These are phyloP conservation scores for Mycena polygramma DNA, from an alignment of 768 basidiomycete species.

Conservation along the genomic window DNA sequence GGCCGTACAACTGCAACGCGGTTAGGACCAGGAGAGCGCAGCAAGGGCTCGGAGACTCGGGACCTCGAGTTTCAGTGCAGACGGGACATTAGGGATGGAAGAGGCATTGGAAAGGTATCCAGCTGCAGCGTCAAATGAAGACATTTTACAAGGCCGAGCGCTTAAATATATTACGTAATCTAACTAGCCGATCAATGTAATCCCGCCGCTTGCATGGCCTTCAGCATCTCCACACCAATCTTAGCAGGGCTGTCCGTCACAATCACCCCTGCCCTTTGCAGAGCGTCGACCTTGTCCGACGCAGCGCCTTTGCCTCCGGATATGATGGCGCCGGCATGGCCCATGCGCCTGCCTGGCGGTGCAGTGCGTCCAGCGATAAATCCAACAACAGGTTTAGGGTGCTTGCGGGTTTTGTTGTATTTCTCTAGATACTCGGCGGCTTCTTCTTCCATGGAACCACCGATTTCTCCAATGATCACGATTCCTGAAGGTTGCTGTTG, in stretches of 20 bases:
- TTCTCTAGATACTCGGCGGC: conserved; percentile 95
- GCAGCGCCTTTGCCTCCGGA: conserved; percentile 98
- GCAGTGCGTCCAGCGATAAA: conserved; percentile 99
- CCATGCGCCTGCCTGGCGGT: conserved; percentile 98
- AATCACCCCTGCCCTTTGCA: conserved; percentile 92
- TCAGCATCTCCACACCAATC: conserved; percentile 91
- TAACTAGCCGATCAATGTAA: conserved; percentile 55
- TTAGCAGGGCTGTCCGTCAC: conserved; percentile 97
- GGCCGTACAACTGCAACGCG: conserved; percentile 79
- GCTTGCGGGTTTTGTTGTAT: conserved; percentile 88
- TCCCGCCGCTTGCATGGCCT: conserved; percentile 87
- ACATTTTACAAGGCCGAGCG: conserved; percentile 26
- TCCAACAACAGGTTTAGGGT: conserved; percentile 96
- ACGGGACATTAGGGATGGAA: conserved; percentile 68
- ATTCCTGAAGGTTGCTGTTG: conserved; percentile 68
- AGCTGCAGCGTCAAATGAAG: conserved; percentile 70
- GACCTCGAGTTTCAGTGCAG: conserved; percentile 83
- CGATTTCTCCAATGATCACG: conserved; percentile 98
- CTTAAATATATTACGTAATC: conserved; percentile 35
- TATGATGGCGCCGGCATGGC: conserved; percentile 98
- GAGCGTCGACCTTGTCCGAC: conserved; percentile 90
- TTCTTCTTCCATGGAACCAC: conserved; percentile 99
- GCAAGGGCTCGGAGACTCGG: conserved; percentile 43
- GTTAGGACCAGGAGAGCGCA: conserved; percentile 57
- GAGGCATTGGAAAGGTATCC: conserved; percentile 71